Evolutionary conservation across 768 basidiomycete species (phyloP).

Genomic region (Filobasidium wieringae): DNA sequence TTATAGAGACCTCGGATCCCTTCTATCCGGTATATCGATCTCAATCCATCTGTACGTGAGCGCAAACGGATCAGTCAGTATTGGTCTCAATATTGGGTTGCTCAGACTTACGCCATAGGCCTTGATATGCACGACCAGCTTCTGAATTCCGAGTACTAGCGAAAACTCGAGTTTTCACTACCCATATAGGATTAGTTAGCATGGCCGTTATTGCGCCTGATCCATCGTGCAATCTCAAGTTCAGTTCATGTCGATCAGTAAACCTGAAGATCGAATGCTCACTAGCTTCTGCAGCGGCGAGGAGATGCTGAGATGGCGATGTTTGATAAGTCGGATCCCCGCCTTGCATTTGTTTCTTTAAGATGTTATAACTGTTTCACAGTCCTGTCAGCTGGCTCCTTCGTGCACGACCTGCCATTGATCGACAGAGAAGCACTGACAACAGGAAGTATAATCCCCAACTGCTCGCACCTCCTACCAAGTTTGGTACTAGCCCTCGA

Average conservation of each 20-base stretch:
- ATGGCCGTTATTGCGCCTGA: slow-evolving; percentile 87
- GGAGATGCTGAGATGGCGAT: slow-evolving; percentile 64
- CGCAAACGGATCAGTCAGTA: not conserved
- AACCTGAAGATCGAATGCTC: slow-evolving; percentile 48
- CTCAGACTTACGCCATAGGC: slow-evolving; percentile 58
- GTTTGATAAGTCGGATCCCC: slow-evolving; percentile 56
- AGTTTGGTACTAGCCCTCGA: slow-evolving; percentile 76
- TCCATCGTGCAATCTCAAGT: not conserved
- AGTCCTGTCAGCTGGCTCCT: not conserved
- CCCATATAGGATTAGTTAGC: slow-evolving; percentile 95
- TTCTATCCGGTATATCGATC: slow-evolving; percentile 57
- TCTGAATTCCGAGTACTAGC: slow-evolving; percentile 50
- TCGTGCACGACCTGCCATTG: not conserved
- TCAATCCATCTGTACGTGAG: slow-evolving; percentile 56
- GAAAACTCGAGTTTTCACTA: slow-evolving; percentile 94
- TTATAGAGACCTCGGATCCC: slow-evolving; percentile 70
- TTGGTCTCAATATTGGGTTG: not conserved
- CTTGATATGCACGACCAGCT: slow-evolving; percentile 62
- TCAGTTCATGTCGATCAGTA: slow-evolving; percentile 11
- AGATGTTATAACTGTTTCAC: slow-evolving; percentile 67
- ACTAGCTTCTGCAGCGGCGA: slow-evolving; percentile 95
- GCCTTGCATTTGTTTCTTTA: slow-evolving; percentile 60
- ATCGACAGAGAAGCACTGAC: slow-evolving; percentile 47
- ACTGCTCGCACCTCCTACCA: slow-evolving; percentile 86
- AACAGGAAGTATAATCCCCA: slow-evolving; percentile 98